Conservation (phyloP, 192 early-diverging fungal species). For the Backusella macrospora region DNA sequence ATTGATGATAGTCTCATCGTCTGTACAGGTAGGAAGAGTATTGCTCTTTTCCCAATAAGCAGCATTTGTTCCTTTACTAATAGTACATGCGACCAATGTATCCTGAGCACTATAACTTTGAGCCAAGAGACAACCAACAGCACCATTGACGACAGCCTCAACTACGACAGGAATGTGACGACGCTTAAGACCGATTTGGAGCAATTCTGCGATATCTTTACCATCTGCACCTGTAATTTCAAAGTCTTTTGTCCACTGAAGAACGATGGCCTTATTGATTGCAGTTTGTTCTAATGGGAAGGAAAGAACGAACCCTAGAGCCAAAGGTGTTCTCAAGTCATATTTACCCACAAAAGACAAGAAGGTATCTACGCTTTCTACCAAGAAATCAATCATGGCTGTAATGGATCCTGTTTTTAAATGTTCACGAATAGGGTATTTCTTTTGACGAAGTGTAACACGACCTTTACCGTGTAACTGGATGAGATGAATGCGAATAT, state of each 20-base stretch:
- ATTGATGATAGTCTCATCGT: slow-evolving; percentile 84
- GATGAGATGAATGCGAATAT: slow-evolving; percentile 33
- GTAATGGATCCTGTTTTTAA: slow-evolving; percentile 44
- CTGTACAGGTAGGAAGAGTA: slow-evolving; percentile 36
- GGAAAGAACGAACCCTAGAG: slow-evolving; percentile 92
- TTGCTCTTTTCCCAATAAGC: slow-evolving; percentile 85
- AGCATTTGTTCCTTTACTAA: slow-evolving; percentile 95
- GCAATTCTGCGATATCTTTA: slow-evolving; percentile 78
- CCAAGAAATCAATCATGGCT: slow-evolving; percentile 77
- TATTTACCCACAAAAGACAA: slow-evolving; percentile 45
- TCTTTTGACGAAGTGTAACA: slow-evolving; percentile 56
- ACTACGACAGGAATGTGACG: slow-evolving; percentile 76
- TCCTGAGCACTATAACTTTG: slow-evolving; percentile 80
- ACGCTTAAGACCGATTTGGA: slow-evolving; percentile 76
- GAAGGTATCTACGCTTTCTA: slow-evolving; percentile 81
- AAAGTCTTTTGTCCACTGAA: slow-evolving; percentile 93
- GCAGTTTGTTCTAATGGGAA: slow-evolving; percentile 87
- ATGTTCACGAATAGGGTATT: slow-evolving; percentile 55
- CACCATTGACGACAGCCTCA: slow-evolving; percentile 91
- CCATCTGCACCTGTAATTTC: slow-evolving; percentile 71
- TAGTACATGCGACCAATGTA: slow-evolving; percentile 82
- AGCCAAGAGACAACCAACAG: slow-evolving; percentile 87
- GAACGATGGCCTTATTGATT: slow-evolving; percentile 64
- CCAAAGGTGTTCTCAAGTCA: slow-evolving; percentile 37
- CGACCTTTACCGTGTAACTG: slow-evolving; percentile 58